Conservation (phyloP, 2,329 filamentous ascomycete species). For the Penicillium sp. region DNA sequence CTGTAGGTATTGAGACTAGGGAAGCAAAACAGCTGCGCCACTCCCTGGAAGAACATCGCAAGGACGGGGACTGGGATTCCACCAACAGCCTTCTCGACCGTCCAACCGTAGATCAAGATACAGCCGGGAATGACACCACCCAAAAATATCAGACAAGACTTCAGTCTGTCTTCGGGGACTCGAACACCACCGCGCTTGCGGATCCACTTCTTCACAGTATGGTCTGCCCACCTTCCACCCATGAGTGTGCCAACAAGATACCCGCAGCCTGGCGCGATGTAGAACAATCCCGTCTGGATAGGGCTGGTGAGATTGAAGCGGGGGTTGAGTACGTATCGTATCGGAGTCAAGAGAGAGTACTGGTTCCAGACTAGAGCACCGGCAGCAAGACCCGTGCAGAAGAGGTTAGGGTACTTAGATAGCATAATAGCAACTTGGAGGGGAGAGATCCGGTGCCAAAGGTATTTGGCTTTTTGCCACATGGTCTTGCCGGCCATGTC, state of each 20-base stretch:
- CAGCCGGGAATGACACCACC: conserved; percentile 58
- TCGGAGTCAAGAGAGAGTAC: conserved; percentile 65
- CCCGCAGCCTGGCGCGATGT: conserved; percentile 68
- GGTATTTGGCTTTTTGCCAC: conserved; percentile 49
- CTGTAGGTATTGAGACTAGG: conserved; percentile 77
- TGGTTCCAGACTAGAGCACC: conserved; percentile 72
- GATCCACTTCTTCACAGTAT: conserved; percentile 64
- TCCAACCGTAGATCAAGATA: conserved; percentile 69
- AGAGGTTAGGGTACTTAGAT: conserved; percentile 67
- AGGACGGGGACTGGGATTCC: conserved; percentile 62
- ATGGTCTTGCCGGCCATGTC: conserved; percentile 58
- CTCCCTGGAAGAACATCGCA: conserved; percentile 70
- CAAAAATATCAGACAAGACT: conserved; percentile 57
- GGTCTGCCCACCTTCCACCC: conserved; percentile 69
- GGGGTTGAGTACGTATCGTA: conserved; percentile 71
- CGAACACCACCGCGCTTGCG: conserved; percentile 55
- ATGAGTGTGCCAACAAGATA: conserved; percentile 68
- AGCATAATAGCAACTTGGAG: conserved; percentile 58
- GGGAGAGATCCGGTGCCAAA: conserved; percentile 66
- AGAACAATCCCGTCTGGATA: conserved; percentile 68
- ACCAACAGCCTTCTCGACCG: conserved; percentile 53
- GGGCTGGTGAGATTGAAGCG: conserved; percentile 67
- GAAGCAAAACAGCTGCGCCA: conserved; percentile 73
- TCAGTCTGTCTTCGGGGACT: conserved; percentile 66
- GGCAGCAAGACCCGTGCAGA: conserved; percentile 60